Percentiles rank a stretch among this genome's conserved stretches.
These are phyloP conservation scores for Coelastrella sp. DNA, from an alignment of 139 green algal species.

Conservation along the genomic window DNA sequence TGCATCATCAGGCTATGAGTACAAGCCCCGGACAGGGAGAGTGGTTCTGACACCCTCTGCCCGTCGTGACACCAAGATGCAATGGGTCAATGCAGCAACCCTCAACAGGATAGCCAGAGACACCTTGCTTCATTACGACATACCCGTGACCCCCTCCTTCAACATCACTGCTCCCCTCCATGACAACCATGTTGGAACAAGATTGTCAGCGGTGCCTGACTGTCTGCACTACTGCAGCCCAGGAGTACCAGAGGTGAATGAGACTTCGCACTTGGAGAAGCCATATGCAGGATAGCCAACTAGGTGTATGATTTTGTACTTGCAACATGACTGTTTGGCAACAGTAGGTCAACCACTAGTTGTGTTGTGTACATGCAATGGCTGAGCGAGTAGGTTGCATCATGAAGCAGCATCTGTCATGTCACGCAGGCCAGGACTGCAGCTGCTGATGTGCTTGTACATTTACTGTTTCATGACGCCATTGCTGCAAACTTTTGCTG, in stretches of 20 bases:
- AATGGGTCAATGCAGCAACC: not conserved
- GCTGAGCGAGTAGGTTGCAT: too few species aligned
- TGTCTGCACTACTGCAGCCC: conserved; percentile 27
- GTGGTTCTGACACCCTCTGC: not conserved
- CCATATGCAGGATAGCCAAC: not conserved
- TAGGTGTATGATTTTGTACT: not conserved
- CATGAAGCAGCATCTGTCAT: too few species aligned
- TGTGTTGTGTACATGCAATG: too few species aligned
- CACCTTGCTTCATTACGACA: not conserved
- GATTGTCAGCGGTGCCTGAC: not conserved
- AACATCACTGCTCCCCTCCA: conserved; percentile 1
- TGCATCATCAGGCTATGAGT: conserved; percentile 9
- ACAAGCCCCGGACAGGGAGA: not conserved
- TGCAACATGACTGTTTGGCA: too few species aligned
- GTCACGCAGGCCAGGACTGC: too few species aligned
- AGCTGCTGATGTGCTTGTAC: not conserved
- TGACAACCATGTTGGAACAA: conserved; percentile 13
- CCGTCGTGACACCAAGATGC: not conserved
- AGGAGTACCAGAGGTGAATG: conserved; percentile 13
- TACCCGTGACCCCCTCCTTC: not conserved
- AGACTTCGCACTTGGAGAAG: too few species aligned
- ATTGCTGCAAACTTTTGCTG: not conserved
- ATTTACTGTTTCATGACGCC: not conserved
- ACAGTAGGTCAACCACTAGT: too few species aligned
- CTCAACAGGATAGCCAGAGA: not conserved